These are phyloP conservation scores for Nicotiana tabacum DNA, from an alignment of 257 asterid genomes.

Conservation along the genomic window DNA sequence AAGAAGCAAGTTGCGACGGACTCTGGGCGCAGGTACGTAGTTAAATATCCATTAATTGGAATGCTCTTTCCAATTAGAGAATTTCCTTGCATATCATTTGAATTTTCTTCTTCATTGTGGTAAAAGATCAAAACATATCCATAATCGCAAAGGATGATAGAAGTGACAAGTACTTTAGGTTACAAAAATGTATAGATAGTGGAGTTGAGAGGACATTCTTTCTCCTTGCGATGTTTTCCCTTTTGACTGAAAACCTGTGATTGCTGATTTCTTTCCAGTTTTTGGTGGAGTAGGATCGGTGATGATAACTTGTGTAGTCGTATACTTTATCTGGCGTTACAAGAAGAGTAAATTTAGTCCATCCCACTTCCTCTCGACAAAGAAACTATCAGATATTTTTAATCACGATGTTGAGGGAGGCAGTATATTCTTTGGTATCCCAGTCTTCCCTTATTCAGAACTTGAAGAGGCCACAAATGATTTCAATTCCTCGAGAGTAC, in stretches of 20 bases:
- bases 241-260: too few species aligned
- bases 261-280: not conserved
- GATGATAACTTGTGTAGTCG: not conserved
- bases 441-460: not conserved
- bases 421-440: not conserved
- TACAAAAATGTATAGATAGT: not conserved
- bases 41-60: too few species aligned
- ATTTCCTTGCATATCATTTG: too few species aligned
- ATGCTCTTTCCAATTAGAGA: too few species aligned
- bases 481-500: not conserved
- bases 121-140: too few species aligned
- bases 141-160: too few species aligned
- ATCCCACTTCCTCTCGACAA: not conserved
- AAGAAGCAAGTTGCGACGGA: too few species aligned
- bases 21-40: too few species aligned
- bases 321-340: not conserved
- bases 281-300: not conserved
- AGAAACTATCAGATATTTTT: not conserved
- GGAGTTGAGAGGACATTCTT: not conserved
- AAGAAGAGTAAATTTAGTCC: not conserved
- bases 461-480: slow-evolving; percentile 4
- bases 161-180: too few species aligned
- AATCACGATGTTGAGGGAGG: not conserved
- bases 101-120: too few species aligned
- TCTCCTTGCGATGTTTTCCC: not conserved